These are phyloP conservation scores for Penicillium glabrum DNA, from an alignment of 2,329 filamentous ascomycete genomes.

Conservation along the genomic window DNA sequence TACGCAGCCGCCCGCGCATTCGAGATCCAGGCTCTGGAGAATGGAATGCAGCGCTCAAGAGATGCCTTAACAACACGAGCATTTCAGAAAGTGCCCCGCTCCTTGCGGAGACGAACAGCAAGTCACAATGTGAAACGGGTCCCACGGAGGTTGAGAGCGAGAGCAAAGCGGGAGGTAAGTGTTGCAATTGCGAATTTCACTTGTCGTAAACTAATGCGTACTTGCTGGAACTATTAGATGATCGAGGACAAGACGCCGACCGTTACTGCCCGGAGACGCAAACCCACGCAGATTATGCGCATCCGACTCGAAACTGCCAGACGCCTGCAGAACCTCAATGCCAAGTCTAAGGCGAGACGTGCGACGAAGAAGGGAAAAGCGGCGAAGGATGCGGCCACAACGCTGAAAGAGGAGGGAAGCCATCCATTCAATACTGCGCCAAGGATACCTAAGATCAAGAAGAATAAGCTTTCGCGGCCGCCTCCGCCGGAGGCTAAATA, in stretches of 20 bases:
- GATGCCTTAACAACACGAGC: constrained; percentile 65
- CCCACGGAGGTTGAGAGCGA: constrained; percentile 70
- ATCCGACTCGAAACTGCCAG: constrained; percentile 73
- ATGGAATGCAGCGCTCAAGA: constrained; percentile 76
- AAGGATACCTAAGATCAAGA: constrained; percentile 64
- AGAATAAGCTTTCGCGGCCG: constrained; percentile 67
- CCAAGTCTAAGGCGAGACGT: constrained; percentile 42
- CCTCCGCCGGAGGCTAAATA: constrained; percentile 67
- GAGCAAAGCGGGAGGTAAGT: constrained; percentile 63
- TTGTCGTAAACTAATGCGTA: not conserved
- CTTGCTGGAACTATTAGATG: constrained; percentile 57
- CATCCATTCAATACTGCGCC: constrained; percentile 39
- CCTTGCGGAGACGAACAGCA: constrained; percentile 80
- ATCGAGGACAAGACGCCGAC: constrained; percentile 86
- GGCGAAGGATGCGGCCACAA: constrained; percentile 27
- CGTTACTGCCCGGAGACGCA: constrained; percentile 58
- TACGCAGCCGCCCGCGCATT: constrained; percentile 86
- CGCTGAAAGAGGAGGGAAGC: constrained; percentile 24
- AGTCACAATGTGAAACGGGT: constrained; percentile 94
- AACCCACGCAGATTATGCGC: constrained; percentile 46
- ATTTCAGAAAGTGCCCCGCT: constrained; percentile 86
- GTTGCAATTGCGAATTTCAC: not conserved
- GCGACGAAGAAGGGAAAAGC: constrained; percentile 46
- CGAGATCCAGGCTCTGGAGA: constrained; percentile 82
- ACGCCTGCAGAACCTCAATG: constrained; percentile 63